Evolutionary conservation across 208 protist species (phyloP), one percentile per base, ranked within the genome.

Genomic region (Trypanosoma theileri): DNA sequence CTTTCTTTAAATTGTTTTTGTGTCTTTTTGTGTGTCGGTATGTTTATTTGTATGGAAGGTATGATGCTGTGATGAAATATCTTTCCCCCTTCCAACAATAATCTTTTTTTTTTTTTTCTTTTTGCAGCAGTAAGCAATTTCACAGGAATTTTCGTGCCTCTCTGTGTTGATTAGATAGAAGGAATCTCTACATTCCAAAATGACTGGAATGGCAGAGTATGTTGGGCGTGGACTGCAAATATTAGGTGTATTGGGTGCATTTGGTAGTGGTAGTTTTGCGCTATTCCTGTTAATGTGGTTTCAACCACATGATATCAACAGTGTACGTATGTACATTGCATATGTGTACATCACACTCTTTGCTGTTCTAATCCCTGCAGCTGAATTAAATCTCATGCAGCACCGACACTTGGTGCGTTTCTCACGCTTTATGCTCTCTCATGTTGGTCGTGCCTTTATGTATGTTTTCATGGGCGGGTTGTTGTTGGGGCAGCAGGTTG

Each of bases 391-490:
- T 0, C 40, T 84, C 21, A 85, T 94, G 83, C 50, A 66, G 21
- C 73, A 86, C 71, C 77, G 66, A 0, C 31, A 86, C 50, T 59
- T 94, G 12, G n/a, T 45, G 21, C 48, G 52, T 21, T 84, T 86
- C 26, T 63, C 81, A 3, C 80, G 74, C 7, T 91, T 94, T 55
- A 12, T 94, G 10, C 48, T 78, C 3, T 81, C 79, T 0, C 70
- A 77, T 14, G 63, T 89, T 16, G 88, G 88, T 0, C 82, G 82
- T 8, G 85, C 73, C 22, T 85, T 94, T 68, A 28, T 89, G 21
- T 89, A 85, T 71, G 71, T 94, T 55, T 89, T 94, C 40, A 91
- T 91, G 75, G 88, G 88, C 12, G 80, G 84, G 24, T 59, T 90
- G 12, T 66, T 94, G 0, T 71, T 91, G 7, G 85, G 80, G 10